phyloP scores from a whole-genome alignment of 2,329 filamentous ascomycete species.

The Magnaporthales sp. region DNA sequence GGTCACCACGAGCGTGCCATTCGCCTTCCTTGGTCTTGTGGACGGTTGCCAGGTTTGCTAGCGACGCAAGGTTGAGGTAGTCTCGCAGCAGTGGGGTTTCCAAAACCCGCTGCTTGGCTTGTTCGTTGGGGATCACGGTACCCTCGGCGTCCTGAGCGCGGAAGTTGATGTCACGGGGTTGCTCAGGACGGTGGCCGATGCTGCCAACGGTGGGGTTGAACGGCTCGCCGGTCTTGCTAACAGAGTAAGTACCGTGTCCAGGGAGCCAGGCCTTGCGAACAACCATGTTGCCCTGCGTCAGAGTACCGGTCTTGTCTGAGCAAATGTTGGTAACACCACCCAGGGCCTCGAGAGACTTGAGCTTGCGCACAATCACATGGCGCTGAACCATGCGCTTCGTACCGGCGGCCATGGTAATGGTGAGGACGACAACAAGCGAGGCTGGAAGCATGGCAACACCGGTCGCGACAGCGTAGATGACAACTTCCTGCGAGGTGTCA shows the following conservation, averaged over 20 bases:
- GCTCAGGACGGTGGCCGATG: conserved; percentile 3
- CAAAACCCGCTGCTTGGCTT: not conserved
- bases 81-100: not conserved
- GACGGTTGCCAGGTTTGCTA: conserved; percentile 52
- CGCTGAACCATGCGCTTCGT: conserved; percentile 35
- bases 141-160: not conserved
- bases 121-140: not conserved
- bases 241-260: conserved; percentile 46
- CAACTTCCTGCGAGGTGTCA: conserved; percentile 42
- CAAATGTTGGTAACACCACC: conserved; percentile 44
- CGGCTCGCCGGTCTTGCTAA: conserved; percentile 35
- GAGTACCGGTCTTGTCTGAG: conserved; percentile 57
- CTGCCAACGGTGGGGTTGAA: conserved; percentile 7
- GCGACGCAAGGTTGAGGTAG: conserved; percentile 40
- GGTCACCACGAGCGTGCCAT: conserved; percentile 52
- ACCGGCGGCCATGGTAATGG: conserved; percentile 57
- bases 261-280: conserved; percentile 48
- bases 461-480: conserved; percentile 54
- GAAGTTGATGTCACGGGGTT: conserved; percentile 18
- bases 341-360: conserved; percentile 45
- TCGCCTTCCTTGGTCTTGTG: conserved; percentile 32
- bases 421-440: conserved; percentile 55
- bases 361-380: conserved; percentile 48
- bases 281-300: conserved; percentile 57
- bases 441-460: conserved; percentile 54